Evolutionary conservation across 495 filamentous ascomycete species (phyloP).

Genomic region (Aspergillus mulundensis): DNA sequence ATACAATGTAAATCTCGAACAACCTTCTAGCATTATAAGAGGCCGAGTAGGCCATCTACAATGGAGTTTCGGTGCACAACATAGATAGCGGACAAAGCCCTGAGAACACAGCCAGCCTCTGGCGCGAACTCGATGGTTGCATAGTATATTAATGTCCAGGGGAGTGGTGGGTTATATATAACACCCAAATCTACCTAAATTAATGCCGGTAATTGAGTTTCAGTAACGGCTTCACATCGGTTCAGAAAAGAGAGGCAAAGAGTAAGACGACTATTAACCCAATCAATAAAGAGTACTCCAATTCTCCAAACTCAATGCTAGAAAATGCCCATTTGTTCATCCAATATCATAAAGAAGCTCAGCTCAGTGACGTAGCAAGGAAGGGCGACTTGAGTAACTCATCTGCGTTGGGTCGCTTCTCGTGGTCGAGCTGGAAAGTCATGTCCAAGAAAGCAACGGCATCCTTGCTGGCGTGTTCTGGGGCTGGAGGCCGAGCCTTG

Average conservation of each 20-base stretch:
- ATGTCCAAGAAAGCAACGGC: slow-evolving; percentile 78
- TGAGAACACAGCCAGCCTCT: background rate
- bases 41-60: background rate
- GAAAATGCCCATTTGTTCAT: background rate
- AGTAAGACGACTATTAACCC: background rate
- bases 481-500: slow-evolving; percentile 83
- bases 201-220: background rate
- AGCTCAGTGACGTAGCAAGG: slow-evolving; percentile 58
- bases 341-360: slow-evolving; percentile 11
- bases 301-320: background rate
- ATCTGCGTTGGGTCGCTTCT: slow-evolving; percentile 84
- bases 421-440: slow-evolving; percentile 94
- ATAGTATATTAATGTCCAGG: slow-evolving; percentile 1
- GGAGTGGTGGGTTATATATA: slow-evolving; percentile 2
- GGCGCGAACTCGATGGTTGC: background rate
- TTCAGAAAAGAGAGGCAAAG: background rate
- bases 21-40: background rate
- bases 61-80: background rate
- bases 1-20: no score
- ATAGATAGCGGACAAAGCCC: background rate
- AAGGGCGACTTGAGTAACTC: slow-evolving; percentile 81
- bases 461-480: slow-evolving; percentile 78
- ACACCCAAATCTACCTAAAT: slow-evolving; percentile 1
- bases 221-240: background rate
- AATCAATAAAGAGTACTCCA: background rate